Evolutionary conservation across 108 stramenopile species (phyloP), one percentile per base, ranked within the genome.

Genomic region (Licmophora abbreviata): DNA sequence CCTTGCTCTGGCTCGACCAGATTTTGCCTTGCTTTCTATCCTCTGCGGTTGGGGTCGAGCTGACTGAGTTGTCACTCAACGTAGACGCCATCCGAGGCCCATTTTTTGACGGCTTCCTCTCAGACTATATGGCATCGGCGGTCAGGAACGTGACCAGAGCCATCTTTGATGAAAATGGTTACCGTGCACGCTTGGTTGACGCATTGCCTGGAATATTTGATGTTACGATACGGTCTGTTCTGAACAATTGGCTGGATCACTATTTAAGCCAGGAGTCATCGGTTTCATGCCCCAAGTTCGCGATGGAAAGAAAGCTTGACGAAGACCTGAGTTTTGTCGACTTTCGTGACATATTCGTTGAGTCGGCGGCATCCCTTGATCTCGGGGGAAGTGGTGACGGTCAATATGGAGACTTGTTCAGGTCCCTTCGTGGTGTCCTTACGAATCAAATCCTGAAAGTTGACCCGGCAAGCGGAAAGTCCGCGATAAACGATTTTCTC

Each of bases 21-120:
- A 61, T 85, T 25, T 46, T 79, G 21, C 75, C 77, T 11, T 85
- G 84, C 37, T 9, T 79, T 4, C 47, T 74, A 23, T 68, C 68
- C 29, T 54, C 71, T 12, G 66, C 74, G 3, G 45, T 69, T n/a
- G 31, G 48, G 8, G 62, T 67, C 14, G 43, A 64, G 3, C 29
- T 85, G 27, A 71, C 84, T 3, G 61, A 73, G 32, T 22, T 85
- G 15, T 28, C 34, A 24, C 7, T 23, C n/a, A 46, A 20, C 11
- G 29, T 28, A 22, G 32, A 17, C 20, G 34, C 11, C n/a, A 15
- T 58, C 34, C 15, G 20, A 22, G 29, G 22, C 23, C 3, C 27
- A 23, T 17, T 14, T 30, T 1, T 45, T 22, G 5, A 29, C 7
- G 45, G 57, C 11, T 17, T 46, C 24, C 12, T 46, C 15, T 12